Evolutionary conservation across 2,329 filamentous ascomycete species (phyloP).

Genomic region (Sporothrix sp.): DNA sequence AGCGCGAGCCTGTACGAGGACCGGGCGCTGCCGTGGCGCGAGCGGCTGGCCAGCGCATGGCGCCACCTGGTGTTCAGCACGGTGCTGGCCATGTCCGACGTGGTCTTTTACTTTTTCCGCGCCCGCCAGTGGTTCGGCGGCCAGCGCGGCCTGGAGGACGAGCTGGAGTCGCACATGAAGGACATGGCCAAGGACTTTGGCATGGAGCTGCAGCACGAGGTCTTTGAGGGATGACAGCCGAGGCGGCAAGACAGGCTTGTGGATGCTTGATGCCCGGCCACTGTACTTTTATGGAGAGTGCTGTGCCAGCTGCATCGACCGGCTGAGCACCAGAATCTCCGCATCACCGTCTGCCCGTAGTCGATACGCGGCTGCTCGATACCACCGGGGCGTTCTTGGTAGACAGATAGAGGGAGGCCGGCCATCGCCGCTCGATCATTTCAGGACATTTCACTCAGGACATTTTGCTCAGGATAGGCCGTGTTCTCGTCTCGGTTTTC

Average conservation of each 20-base stretch:
- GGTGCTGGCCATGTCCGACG: conserved; percentile 65
- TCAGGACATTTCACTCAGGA: background rate
- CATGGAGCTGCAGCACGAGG: conserved; percentile 75
- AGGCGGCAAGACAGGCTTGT: background rate
- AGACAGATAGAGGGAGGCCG: background rate
- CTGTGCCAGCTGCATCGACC: background rate
- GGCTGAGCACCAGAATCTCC: background rate
- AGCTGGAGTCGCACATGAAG: conserved; percentile 80
- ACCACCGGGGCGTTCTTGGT: background rate
- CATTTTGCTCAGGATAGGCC: background rate
- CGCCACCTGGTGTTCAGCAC: conserved; percentile 72
- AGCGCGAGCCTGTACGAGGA: conserved; percentile 72
- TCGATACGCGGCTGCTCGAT: background rate
- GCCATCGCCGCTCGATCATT: conserved; percentile 2
- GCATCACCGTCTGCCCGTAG: background rate
- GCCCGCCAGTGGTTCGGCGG: conserved; percentile 65
- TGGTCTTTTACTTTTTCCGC: conserved; percentile 75
- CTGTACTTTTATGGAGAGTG: background rate
- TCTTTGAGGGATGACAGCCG: conserved; percentile 65
- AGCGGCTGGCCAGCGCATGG: conserved; percentile 60
- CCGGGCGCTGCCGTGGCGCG: conserved; percentile 48
- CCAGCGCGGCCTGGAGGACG: conserved; percentile 86
- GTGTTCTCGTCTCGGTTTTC: too few species aligned
- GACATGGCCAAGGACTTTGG: conserved; percentile 85
- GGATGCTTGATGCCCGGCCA: background rate